A percentile compares a stretch with the other conserved stretches of the same genome.
phyloP scores from a whole-genome alignment of 2,329 filamentous ascomycete genomes.

The Fusarium sp. region DNA sequence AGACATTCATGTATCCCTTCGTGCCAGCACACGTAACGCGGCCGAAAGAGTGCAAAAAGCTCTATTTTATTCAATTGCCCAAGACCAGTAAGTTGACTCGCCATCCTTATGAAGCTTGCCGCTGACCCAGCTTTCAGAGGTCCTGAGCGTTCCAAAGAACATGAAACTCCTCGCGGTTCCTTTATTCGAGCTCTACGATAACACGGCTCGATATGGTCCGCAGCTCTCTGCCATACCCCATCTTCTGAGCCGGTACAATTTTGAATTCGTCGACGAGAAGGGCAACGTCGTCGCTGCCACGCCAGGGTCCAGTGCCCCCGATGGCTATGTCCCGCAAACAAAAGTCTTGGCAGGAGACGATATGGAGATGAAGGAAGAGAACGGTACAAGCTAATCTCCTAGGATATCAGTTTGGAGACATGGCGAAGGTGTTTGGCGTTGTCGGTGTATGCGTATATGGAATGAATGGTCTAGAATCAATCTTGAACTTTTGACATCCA shows the following conservation, averaged over 20 bases:
- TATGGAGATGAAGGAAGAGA: slow-evolving; percentile 68
- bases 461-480: slow-evolving; percentile 19
- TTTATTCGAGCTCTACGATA: slow-evolving; percentile 97
- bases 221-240: slow-evolving; percentile 97
- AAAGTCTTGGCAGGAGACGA: slow-evolving; percentile 74
- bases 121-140: slow-evolving; percentile 66
- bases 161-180: slow-evolving; percentile 99
- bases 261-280: slow-evolving; percentile 95
- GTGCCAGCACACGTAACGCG: slow-evolving; percentile 94
- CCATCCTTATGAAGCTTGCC: neutral
- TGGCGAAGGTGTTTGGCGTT: slow-evolving; percentile 52
- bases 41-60: slow-evolving; percentile 99
- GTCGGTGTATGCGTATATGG: slow-evolving; percentile 21
- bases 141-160: slow-evolving; percentile 97
- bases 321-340: slow-evolving; percentile 69
- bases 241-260: slow-evolving; percentile 93
- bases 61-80: slow-evolving; percentile 96
- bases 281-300: slow-evolving; percentile 88
- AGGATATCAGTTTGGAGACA: slow-evolving; percentile 38
- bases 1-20: slow-evolving; percentile 99
- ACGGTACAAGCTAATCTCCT: slow-evolving; percentile 47
- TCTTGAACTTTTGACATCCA: slow-evolving; percentile 22
- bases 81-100: slow-evolving; percentile 74
- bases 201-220: slow-evolving; percentile 92
- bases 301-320: slow-evolving; percentile 72